Percentiles rank a stretch among this genome's conserved stretches.
Evolutionary conservation across 2,329 filamentous ascomycete genomes (phyloP).

Genomic region (Ophiocordyceps robertsii): DNA sequence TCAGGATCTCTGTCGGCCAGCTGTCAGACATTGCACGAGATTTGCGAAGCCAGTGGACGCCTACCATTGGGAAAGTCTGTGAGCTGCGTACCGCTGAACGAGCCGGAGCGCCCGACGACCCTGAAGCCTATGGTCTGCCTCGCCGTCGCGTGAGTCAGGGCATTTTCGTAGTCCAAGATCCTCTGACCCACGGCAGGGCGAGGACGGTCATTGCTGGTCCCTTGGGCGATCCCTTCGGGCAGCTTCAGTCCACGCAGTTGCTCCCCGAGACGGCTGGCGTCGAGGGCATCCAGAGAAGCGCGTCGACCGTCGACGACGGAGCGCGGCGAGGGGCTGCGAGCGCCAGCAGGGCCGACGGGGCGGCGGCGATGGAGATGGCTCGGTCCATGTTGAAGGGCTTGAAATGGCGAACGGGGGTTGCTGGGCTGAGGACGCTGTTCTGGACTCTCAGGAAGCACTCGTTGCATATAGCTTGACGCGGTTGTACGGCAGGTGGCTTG

Average conservation of each 20-base stretch:
- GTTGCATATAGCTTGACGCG: slow-evolving; percentile 49
- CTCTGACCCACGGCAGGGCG: slow-evolving; percentile 32
- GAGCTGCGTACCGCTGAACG: slow-evolving; percentile 28
- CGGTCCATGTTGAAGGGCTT: slow-evolving; percentile 31
- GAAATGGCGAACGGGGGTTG: slow-evolving; percentile 21
- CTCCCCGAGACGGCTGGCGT: slow-evolving; percentile 32
- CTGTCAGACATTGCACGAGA: not conserved
- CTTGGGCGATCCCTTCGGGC: slow-evolving; percentile 14
- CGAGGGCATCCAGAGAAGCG: slow-evolving; percentile 18
- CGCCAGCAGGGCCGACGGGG: slow-evolving; percentile 10
- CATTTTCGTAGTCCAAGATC: slow-evolving; percentile 49
- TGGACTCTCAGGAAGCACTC: slow-evolving; percentile 36
- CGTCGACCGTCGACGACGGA: slow-evolving; percentile 15
- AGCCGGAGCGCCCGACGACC: slow-evolving; percentile 33
- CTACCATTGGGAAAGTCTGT: slow-evolving; percentile 70
- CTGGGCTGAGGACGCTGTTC: slow-evolving; percentile 24
- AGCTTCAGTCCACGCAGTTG: slow-evolving; percentile 39
- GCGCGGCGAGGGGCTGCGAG: slow-evolving; percentile 22
- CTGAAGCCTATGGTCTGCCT: slow-evolving; percentile 40
- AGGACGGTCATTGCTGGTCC: slow-evolving; percentile 10
- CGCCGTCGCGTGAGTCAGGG: slow-evolving; percentile 31
- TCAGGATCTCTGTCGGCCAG: slow-evolving; percentile 63
- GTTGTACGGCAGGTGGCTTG: slow-evolving; percentile 13
- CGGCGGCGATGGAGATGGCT: slow-evolving; percentile 20
- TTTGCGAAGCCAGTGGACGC: slow-evolving; percentile 8